Conservation (phyloP, 1,284 basidiomycete species). For the Wolfiporia cocos region DNA sequence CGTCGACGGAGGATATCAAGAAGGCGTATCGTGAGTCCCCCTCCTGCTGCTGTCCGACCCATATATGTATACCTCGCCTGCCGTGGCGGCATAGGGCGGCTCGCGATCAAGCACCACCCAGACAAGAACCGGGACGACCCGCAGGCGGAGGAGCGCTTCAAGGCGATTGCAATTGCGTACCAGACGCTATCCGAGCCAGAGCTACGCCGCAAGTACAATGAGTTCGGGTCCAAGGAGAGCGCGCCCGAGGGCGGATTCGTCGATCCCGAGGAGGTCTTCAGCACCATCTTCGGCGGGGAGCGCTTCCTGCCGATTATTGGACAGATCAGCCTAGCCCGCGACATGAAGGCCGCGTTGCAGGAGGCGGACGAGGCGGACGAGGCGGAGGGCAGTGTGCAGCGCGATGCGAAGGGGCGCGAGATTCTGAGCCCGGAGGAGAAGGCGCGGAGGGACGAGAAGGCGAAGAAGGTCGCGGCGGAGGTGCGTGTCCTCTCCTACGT, state of each 20-base stretch:
- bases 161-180: slow-evolving; percentile 85
- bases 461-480: slow-evolving; percentile 63
- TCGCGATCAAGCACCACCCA: slow-evolving; percentile 91
- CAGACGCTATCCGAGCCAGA: slow-evolving; percentile 84
- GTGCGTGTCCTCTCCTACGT: no score
- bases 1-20: slow-evolving; percentile 86
- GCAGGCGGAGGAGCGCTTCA: slow-evolving; percentile 85
- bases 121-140: slow-evolving; percentile 96
- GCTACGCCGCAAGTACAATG: slow-evolving; percentile 91
- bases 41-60: neutral
- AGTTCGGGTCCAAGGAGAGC: slow-evolving; percentile 78
- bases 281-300: slow-evolving; percentile 88
- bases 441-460: slow-evolving; percentile 74
- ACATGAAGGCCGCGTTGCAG: slow-evolving; percentile 98
- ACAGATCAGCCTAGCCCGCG: slow-evolving; percentile 78
- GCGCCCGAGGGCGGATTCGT: slow-evolving; percentile 71
- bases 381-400: slow-evolving; percentile 29
- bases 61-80: no score
- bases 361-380: slow-evolving; percentile 66
- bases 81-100: slow-evolving; percentile 48
- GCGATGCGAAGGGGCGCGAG: slow-evolving; percentile 64
- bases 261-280: slow-evolving; percentile 88
- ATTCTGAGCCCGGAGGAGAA: slow-evolving; percentile 81
- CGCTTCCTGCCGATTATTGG: slow-evolving; percentile 82
- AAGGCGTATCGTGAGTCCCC: slow-evolving; percentile 80